Base-by-base conservation (phyloP, 345 rosid species). In the Hibiscus mutabilis region DNA sequence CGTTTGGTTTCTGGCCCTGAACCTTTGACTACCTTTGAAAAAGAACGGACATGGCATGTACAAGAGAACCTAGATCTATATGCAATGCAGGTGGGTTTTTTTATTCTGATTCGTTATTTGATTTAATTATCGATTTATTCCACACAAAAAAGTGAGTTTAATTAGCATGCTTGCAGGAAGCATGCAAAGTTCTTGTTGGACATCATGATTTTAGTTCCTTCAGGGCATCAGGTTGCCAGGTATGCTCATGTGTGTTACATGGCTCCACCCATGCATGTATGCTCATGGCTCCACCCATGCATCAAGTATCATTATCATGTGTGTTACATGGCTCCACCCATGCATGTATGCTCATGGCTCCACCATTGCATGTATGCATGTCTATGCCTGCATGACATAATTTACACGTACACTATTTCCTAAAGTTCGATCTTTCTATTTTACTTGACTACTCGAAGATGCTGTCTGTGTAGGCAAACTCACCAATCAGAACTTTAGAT, bases 201-300 rank as follows among this genome's bases (percentile, higher is more conserved):
- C 73, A 74, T 72, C 97, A 90, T 75, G 97, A 94, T 82, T 94
- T 94, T 79, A 94, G 96, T 80, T 91, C 98, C 84, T 94, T 94
- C 85, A 83, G 97, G 82, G 96, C 97, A 69, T 31, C 92, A 76
- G 90, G 95, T 82, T 91, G 98, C 79, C 95, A 90, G 95, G 97
- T 86, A 78, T 21, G 73, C 2, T 10, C 60, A 22, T 56, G 18
- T 12, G 59, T 71, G 5, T 21, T 57, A 7, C 33, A 22, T 57
- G 21, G 14, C 52, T 69, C 13, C 12, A 56, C 46, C 29, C 31
- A 25, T n/a, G n/a, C n/a, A n/a, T n/a, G n/a, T n/a, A n/a, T n/a
- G n/a, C n/a, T n/a, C n/a, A n/a, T n/a, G n/a, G n/a, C n/a, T n/a
- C n/a, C n/a, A n/a, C n/a, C n/a, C n/a, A n/a, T n/a, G n/a, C n/a